These are phyloP conservation scores for Monosporascus ibericus DNA, from an alignment of 2,329 filamentous ascomycete species.

Conservation along the genomic window DNA sequence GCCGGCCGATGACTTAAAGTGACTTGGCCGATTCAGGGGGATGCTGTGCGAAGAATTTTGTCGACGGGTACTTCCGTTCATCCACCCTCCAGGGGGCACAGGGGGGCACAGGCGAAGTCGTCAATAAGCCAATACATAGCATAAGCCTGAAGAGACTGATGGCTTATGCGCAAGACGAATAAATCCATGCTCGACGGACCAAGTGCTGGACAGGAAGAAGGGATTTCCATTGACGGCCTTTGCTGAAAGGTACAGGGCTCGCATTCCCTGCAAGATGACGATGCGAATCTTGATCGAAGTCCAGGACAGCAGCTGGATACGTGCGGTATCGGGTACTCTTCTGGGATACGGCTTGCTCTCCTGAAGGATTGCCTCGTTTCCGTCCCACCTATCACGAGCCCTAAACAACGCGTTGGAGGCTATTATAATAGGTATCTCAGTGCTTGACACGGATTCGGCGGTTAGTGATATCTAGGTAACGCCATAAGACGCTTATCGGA, in stretches of 20 bases:
- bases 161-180: slow-evolving; percentile 8
- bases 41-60: too few relatives aligned
- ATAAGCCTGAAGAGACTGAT: slow-evolving; percentile 13
- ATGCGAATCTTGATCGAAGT: slow-evolving; percentile 12
- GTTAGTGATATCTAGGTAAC: slow-evolving; percentile 24
- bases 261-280: slow-evolving; percentile 5
- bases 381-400: slow-evolving; percentile 23
- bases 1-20: too few relatives aligned
- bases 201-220: too few relatives aligned
- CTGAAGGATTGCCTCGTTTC: slow-evolving; percentile 14
- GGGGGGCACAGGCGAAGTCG: slow-evolving; percentile 2
- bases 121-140: slow-evolving; percentile 15
- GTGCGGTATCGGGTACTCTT: slow-evolving; percentile 1
- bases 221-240: too few relatives aligned
- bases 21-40: too few relatives aligned
- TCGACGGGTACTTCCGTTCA: too few relatives aligned
- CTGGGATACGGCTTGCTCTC: slow-evolving; percentile 5
- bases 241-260: slow-evolving; percentile 1
- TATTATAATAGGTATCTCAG: slow-evolving; percentile 18
- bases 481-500: not conserved
- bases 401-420: slow-evolving; percentile 24
- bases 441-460: slow-evolving; percentile 17
- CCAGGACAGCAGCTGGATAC: slow-evolving; percentile 5
- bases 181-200: slow-evolving; percentile 3
- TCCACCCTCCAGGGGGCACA: too few relatives aligned